A percentile compares a stretch with the other conserved stretches of the same genome.
These are phyloP conservation scores for Trametes coccinea DNA, from an alignment of 768 basidiomycete species.

Conservation along the genomic window DNA sequence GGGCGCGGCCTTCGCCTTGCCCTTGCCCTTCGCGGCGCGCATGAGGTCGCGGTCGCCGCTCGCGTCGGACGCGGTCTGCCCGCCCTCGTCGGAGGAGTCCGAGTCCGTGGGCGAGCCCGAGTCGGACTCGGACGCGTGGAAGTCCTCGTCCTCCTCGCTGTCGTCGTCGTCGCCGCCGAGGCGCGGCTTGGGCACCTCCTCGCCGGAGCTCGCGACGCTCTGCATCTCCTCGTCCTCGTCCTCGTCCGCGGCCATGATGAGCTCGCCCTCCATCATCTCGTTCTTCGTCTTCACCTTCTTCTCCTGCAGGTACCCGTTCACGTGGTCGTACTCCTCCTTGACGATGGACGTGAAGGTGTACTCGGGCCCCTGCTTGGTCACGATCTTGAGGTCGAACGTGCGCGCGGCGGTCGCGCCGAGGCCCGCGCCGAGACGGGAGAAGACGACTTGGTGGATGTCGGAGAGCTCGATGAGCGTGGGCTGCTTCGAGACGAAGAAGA, in stretches of 20 bases:
- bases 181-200: slow-evolving; percentile 53
- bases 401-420: slow-evolving; percentile 81
- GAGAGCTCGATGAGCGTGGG: slow-evolving; percentile 87
- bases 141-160: slow-evolving; percentile 86
- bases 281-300: slow-evolving; percentile 96
- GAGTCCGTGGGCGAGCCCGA: slow-evolving; percentile 82
- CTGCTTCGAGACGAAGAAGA: slow-evolving; percentile 97
- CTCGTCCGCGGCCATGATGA: slow-evolving; percentile 69
- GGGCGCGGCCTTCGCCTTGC: slow-evolving; percentile 27
- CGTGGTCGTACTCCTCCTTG: slow-evolving; percentile 91
- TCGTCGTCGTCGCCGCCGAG: slow-evolving; percentile 70
- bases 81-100: slow-evolving; percentile 68
- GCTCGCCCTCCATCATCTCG: slow-evolving; percentile 88
- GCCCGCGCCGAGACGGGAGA: slow-evolving; percentile 90
- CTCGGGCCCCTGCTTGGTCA: slow-evolving; percentile 81
- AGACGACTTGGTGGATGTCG: slow-evolving; percentile 87
- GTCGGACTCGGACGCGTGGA: slow-evolving; percentile 83
- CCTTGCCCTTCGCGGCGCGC: slow-evolving; percentile 42
- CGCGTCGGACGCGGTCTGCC: slow-evolving; percentile 81
- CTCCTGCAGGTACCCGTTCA: slow-evolving; percentile 81
- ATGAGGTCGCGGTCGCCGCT: slow-evolving; percentile 73
- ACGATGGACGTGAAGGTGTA: slow-evolving; percentile 91
- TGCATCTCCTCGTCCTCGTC: slow-evolving; percentile 83
- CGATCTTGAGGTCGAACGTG: slow-evolving; percentile 92
- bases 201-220: slow-evolving; percentile 72